Percentiles rank a stretch among this genome's conserved stretches.
Evolutionary conservation across 768 basidiomycete species (phyloP).

Genomic region (Podaxis sp.): DNA sequence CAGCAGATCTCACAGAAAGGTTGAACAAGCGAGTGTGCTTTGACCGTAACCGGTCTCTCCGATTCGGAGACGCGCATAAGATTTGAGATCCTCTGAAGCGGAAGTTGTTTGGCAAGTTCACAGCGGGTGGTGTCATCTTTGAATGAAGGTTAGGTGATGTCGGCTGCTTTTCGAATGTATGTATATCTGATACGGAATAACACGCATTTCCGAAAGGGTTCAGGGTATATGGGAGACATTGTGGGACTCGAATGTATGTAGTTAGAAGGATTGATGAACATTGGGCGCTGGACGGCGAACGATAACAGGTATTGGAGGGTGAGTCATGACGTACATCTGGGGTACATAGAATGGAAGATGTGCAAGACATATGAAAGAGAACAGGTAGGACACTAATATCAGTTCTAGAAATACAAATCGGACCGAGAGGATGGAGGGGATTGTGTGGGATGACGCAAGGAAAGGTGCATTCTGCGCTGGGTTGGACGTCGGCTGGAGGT

Average conservation of each 20-base stretch:
- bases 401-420: slow-evolving; percentile 8
- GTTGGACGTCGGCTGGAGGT: background rate
- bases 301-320: background rate
- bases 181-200: too few relatives aligned
- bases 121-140: background rate
- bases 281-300: background rate
- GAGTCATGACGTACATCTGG: slow-evolving; percentile 13
- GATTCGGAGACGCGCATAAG: background rate
- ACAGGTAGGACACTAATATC: background rate
- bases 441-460: background rate
- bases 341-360: slow-evolving; percentile 8
- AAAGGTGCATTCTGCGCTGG: background rate
- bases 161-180: background rate
- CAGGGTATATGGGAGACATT: background rate
- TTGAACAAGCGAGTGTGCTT: background rate
- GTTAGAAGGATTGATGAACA: background rate
- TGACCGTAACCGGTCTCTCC: background rate
- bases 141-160: background rate
- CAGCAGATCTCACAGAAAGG: background rate
- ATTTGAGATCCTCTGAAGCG: background rate
- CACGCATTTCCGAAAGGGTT: background rate
- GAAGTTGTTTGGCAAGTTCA: too few relatives aligned
- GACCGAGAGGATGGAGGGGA: background rate
- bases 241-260: background rate
- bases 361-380: background rate